Evolutionary conservation across 345 rosid genomes (phyloP), one percentile per base, ranked within the genome.

Genomic region (Bruguiera gymnorhiza): DNA sequence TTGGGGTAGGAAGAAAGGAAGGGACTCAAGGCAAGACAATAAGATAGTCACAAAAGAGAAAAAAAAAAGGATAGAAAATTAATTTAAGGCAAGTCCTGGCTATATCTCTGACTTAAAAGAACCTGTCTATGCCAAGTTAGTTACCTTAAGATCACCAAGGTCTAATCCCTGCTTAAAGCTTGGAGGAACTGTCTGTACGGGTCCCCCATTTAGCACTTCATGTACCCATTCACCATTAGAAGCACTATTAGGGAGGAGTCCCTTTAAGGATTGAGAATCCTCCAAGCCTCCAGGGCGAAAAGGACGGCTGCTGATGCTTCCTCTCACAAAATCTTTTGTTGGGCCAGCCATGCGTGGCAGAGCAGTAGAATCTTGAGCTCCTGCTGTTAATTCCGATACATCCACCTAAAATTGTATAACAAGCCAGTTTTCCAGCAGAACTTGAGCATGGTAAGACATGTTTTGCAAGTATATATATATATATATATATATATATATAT

Each of bases 271-370:
- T 62, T 79, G 87, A 66, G 94, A 72, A 74, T 87, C 88, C 36
- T 89, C 97, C 70, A 94, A 80, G 37, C 98, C 98, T 71, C 98
- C 98, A 16, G 98, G 98, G 55, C 87, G 88, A 74, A 94, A 94
- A 73, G 98, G 98, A 31, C 95, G 97, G 78, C 84, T 91, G 73
- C 76, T 88, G 76, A 85, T 83, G 83, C 98, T 91, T 85, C 98
- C 98, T 71, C 93, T 86, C 62, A 91, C 78, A 79, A 88, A 76
- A 82, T 93, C 98, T 71, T 86, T 89, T 20, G 94, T 81, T 60
- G 88, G 85, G 55, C 91, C 91, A 65, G 77, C 79, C 68, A 84
- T 48, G 24, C 87, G 87, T 23, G 91, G 94, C 56, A 87, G 73
- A 71, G 83, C 75, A 75, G 91, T 84, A 69, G 84, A 81, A 51